Base-by-base conservation (phyloP, 371 early-diverging fungal genomes). In the Mucor sp. region DNA sequence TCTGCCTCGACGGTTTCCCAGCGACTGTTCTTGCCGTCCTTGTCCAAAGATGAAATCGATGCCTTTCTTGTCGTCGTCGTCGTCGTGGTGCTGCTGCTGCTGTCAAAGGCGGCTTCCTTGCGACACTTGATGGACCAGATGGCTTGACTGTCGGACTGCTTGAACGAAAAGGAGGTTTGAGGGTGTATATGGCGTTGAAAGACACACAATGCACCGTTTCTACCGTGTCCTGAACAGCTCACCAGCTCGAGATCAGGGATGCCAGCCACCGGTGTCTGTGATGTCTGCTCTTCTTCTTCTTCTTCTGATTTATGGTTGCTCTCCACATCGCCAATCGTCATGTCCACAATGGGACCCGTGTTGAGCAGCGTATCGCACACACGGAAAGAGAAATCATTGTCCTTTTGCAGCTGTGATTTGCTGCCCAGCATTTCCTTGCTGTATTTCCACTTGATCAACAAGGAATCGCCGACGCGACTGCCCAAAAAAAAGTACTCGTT, bases 181-280 rank as follows among this genome's bases (percentile, higher is more conserved):
- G 97, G 95, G 62, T 91, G 85, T 15, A 96, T 77, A 67, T 91
- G 90, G 28, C 91, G 85, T 79, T 91, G 92, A 57, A 95, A 87
- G n/a, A 96, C 88, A 37, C 87, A 90, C 8, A 97, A 75, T 1
- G 91, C 77, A 0, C 96, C 96, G 62, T 87, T 83, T 43, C 84
- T 82, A 19, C 87, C 94, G 60, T 92, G 82, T 6, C 96, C 97
- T 14, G 91, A 84, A 48, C 94, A 93, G 9, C 87, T 89, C 2
- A 95, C 94, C 5, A 97, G 71, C 65, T 96, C 96, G 21, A 95
- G 74, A 32, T 89, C 85, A n/a, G 84, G 74, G 50, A 76, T 69
- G 39, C 58, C 69, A 9, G 60, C 58, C 8, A 48, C 47, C 32
- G 67, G 69, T 30, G 47, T 43, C 25, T 58, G 58, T 2, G 41